phyloP scores from a whole-genome alignment of 2,329 filamentous ascomycete species.

The Macroventuria anomochaeta region DNA sequence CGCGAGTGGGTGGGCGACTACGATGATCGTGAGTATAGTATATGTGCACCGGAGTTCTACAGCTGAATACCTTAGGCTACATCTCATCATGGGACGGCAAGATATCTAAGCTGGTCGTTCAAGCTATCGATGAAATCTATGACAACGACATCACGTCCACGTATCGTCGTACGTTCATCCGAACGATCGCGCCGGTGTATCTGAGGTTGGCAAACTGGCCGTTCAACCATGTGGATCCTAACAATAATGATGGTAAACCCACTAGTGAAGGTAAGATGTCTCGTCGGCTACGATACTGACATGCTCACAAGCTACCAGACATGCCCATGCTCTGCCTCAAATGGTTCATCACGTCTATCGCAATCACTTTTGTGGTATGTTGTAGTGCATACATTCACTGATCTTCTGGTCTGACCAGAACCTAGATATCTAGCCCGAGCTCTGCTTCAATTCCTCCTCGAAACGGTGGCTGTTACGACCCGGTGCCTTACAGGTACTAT shows the following conservation, averaged over 20 bases:
- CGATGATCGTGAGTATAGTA: constrained; percentile 29
- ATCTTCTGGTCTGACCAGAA: background rate
- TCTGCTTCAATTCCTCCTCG: constrained; percentile 19
- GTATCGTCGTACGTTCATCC: constrained; percentile 40
- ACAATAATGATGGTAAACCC: constrained; percentile 23
- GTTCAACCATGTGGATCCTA: constrained; percentile 36
- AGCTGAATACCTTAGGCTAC: constrained; percentile 16
- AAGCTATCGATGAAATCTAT: constrained; percentile 42
- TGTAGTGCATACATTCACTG: background rate
- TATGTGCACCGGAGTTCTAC: no score
- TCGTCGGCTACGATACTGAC: background rate
- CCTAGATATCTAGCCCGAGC: constrained; percentile 33
- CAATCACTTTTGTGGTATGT: constrained; percentile 35
- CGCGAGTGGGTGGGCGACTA: constrained; percentile 36
- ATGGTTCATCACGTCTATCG: constrained; percentile 37
- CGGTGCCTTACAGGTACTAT: constrained; percentile 37
- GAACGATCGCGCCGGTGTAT: constrained; percentile 36
- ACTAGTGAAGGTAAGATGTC: constrained; percentile 26
- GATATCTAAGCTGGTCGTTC: constrained; percentile 39
- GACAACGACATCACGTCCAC: constrained; percentile 35
- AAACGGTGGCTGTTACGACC: constrained; percentile 37
- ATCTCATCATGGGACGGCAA: constrained; percentile 41
- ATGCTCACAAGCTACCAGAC: constrained; percentile 21
- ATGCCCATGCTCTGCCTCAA: constrained; percentile 35
- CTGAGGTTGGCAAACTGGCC: constrained; percentile 44